Conservation (phyloP, 352 stramenopile genomes). For the Peronospora belbahrii region DNA sequence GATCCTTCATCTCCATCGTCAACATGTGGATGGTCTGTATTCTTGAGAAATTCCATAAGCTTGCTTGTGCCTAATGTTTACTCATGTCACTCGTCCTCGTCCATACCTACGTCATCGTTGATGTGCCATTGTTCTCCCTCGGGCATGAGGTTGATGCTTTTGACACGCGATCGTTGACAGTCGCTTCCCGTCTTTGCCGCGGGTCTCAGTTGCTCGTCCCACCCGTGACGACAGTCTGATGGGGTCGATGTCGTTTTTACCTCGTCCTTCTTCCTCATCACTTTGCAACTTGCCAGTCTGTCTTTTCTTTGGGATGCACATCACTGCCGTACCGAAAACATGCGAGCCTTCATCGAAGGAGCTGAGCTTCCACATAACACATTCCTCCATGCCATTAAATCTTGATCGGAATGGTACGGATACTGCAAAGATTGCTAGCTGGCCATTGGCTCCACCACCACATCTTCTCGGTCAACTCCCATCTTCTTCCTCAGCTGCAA, state of each 20-base stretch:
- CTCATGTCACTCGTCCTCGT: slow-evolving; percentile 84
- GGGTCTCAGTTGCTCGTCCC: slow-evolving; percentile 24
- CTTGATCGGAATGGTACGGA: too few species aligned
- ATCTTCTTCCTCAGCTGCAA: slow-evolving; percentile 9
- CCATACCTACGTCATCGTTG: slow-evolving; percentile 67
- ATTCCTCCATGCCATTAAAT: too few species aligned
- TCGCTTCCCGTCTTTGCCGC: slow-evolving; percentile 24
- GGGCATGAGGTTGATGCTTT: slow-evolving; percentile 12
- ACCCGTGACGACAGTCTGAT: slow-evolving; percentile 24
- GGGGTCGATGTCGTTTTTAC: background rate
- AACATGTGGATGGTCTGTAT: slow-evolving; percentile 41
- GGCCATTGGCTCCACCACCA: slow-evolving; percentile 9
- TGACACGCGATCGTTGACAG: slow-evolving; percentile 24
- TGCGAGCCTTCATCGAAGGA: slow-evolving; percentile 8
- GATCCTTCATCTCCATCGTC: slow-evolving; percentile 28
- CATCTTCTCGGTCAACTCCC: slow-evolving; percentile 16
- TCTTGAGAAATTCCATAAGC: slow-evolving; percentile 73
- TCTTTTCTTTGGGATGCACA: slow-evolving; percentile 22
- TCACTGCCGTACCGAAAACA: slow-evolving; percentile 21
- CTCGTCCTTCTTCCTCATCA: slow-evolving; percentile 2
- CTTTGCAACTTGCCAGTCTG: slow-evolving; percentile 24
- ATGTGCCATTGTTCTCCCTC: slow-evolving; percentile 19
- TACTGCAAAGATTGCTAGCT: slow-evolving; percentile 7
- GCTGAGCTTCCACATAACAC: slow-evolving; percentile 23
- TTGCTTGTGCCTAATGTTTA: slow-evolving; percentile 79